Base-by-base conservation (phyloP, 2,329 filamentous ascomycete species). In the Westerdykella aurantiaca region DNA sequence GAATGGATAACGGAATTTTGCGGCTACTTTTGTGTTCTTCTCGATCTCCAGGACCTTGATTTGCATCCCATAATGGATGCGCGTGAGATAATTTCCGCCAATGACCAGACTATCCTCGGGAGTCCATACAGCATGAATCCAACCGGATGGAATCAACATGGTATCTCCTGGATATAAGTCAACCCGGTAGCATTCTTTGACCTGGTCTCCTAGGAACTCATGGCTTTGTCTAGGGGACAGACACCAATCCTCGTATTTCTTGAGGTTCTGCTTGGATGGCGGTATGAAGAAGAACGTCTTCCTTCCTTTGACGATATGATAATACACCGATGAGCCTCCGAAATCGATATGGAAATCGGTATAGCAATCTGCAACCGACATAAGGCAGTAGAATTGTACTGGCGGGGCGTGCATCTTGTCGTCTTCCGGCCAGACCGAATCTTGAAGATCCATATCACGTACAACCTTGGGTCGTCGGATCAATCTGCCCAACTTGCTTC, bases 311-410 rank as follows among this genome's bases (percentile, higher is more conserved):
- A 85, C 64, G 49, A 85, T 84, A 55, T 85, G 82, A 52, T 85
- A 85, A 57, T 80, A 85, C 5, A 85, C 82, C 1, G 81, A 85
- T 4, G 82, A 85, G 5, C 82, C 82, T 31, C 81, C 82, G 63
- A 85, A 85, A 57, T 85, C 82, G 57, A 85, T 82, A 63, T 85
- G 82, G 52, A 85, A 85, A 61, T 85, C 82, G 16, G 82, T 85
- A 52, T 83, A 85, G 62, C 81, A 83, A 61, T 85, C 81, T 11
- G 80, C 79, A 17, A 84, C 81, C 5, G 82, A 85, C 82, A 85
- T 85, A 31, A 85, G 67, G 57, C 80, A 82, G 66, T 83, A 83
- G 56, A 82, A 84, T 47, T 83, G 80, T 6, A 85, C 82, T 45
- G 80, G 78, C 6, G 81, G 79, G 44, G 74, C 79, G 42, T 80